Evolutionary conservation across 306 rosid species (phyloP), one percentile per base, ranked within the genome.

Genomic region (Castanopsis chinensis): DNA sequence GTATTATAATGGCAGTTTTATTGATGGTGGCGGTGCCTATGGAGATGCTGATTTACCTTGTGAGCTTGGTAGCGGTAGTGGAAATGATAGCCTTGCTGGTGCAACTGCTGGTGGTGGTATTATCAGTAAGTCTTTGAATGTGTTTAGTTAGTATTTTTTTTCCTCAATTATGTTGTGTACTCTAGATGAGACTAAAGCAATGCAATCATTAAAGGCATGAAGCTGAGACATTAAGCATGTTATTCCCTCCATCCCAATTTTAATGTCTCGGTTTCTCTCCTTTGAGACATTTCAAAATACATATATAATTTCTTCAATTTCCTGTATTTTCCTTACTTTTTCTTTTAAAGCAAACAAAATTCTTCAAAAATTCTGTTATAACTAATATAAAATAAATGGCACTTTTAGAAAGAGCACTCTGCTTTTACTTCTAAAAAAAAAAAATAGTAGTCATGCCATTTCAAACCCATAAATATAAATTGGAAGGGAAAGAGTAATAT

Each of bases 21-120:
- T 93, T 82, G 96, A 93, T 19, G 99, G 99, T 13, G 99, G 99
- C 81, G 74, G 55, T 67, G 69, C 89, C 20, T 90, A 95, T 78
- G 99, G 99, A 75, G 86, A 95, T 89, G 92, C 83, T 72, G 93
- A 90, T 82, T 83, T 95, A 75, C 99, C 99, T 4, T 95, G 99
- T 84, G 94, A 95, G 84, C 99, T 95, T 78, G 99, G 99, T 60
- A 95, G 99, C 72, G 99, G 99, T 78, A 95, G 99, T 82, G 99
- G 99, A 71, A 91, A 95, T 88, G 85, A 71, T 76, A 95, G 90
- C 76, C 61, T 89, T 65, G 97, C 91, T 67, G 95, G 97, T 82
- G 93, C 91, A 78, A 95, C 98, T 43, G 82, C 94, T 4, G 99
- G 99, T 78, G 99, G 99, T 82, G 99, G 98, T 71, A 95, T 95